Evolutionary conservation across 495 filamentous ascomycete genomes (phyloP), one percentile per base, ranked within the genome.

Genomic region (Aspergillus baeticus): DNA sequence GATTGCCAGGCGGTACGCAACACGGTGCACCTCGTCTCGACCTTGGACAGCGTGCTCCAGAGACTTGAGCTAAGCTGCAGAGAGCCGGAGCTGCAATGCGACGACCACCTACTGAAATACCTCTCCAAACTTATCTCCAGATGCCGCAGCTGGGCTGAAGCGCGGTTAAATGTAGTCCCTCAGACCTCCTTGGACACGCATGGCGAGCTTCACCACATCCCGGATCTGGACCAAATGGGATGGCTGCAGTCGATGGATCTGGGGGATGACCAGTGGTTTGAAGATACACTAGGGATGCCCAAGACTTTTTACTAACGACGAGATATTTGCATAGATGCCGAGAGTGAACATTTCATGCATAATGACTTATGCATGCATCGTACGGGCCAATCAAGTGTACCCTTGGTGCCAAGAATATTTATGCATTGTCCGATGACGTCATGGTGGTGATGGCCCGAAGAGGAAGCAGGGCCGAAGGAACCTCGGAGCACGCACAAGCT

Each of bases 1-100:
- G 71, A 77, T 54, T 63, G 61, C 17, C 60, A 66, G 35, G 68
- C 62, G 10, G 69, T 74, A 34, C 66, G 63, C 18, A 66, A 70
- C 43, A 69, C 55, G 18, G 63, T 75, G 1, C 39, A 69, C 52
- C 57, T 77, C 1, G 49, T 64, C 31, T 50, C 51, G 7, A 58
- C 63, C 8, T 52, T 77, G n/a, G 69, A 72, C 17, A 56, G 37
- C 11, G 67, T 74, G 46, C 48, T 58, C 0, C 39, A 69, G 17
- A 65, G 54, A 18, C 54, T 69, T 11, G 58, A 70, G 5, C 21
- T 63, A 29, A 49, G 45, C 6, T 64, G 68, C 37, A 56, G 62
- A 37, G 69, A 69, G 58, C 50, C 57, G 15, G 65, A 65, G 31
- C 15, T 63, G 21, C 54, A 63, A 44, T 60, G 49, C 21, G 23